Evolutionary conservation across 2,329 filamentous ascomycete genomes (phyloP).

Genomic region (Periconia digitata): DNA sequence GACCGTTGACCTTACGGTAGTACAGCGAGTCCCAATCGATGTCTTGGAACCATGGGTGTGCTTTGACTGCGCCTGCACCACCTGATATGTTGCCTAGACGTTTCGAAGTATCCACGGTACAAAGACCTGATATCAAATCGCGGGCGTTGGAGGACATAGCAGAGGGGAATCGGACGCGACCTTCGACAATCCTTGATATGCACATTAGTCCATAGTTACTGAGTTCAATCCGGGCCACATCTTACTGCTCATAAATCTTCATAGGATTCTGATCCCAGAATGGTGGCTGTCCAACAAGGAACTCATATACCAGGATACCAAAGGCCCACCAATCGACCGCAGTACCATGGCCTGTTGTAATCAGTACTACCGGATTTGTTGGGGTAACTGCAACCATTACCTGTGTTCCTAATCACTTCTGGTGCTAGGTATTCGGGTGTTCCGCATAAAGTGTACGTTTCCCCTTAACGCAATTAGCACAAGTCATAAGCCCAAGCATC

Average conservation of each 20-base stretch:
- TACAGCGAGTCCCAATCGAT: slow-evolving; percentile 75
- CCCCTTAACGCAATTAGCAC: slow-evolving; percentile 47
- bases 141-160: slow-evolving; percentile 69
- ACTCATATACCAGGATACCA: slow-evolving; percentile 82
- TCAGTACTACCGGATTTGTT: slow-evolving; percentile 15
- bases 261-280: slow-evolving; percentile 88
- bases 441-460: slow-evolving; percentile 82
- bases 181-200: slow-evolving; percentile 70
- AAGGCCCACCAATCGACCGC: slow-evolving; percentile 89
- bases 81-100: slow-evolving; percentile 78
- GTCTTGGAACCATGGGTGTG: slow-evolving; percentile 72
- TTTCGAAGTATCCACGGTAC: slow-evolving; percentile 76
- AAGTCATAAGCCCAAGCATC: background rate
- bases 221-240: background rate
- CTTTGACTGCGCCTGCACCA: slow-evolving; percentile 70
- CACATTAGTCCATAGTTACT: background rate
- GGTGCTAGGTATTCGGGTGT: slow-evolving; percentile 83
- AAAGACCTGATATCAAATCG: slow-evolving; percentile 74
- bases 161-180: slow-evolving; percentile 72
- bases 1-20: slow-evolving; percentile 64
- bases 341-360: slow-evolving; percentile 57
- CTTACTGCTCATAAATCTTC: slow-evolving; percentile 74
- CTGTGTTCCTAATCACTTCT: slow-evolving; percentile 82
- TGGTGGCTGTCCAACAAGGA: slow-evolving; percentile 79
- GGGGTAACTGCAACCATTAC: slow-evolving; percentile 35